A percentile compares a stretch with the other conserved stretches of the same genome.
Conservation (phyloP, 495 filamentous ascomycete genomes). For the Neurospora sublineolata region DNA sequence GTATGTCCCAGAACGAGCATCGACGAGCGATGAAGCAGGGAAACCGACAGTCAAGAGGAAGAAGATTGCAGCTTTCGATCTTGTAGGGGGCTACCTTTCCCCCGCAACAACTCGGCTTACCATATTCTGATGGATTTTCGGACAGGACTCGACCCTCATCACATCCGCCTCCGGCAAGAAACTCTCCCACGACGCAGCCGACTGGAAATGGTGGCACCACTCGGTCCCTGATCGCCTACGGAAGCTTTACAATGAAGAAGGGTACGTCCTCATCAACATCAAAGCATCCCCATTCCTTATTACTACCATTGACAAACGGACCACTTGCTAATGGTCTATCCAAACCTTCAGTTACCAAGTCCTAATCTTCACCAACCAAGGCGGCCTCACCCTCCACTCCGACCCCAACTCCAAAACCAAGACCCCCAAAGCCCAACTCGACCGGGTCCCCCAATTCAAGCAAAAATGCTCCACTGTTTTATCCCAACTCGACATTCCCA, state of each 20-base stretch:
- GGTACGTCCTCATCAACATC: constrained; percentile 32
- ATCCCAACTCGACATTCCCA: constrained; percentile 59
- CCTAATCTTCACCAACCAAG: constrained; percentile 81
- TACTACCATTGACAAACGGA: neutral
- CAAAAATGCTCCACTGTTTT: constrained; percentile 60
- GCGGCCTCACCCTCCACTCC: constrained; percentile 62
- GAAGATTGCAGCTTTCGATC: constrained; percentile 83
- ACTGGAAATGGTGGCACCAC: constrained; percentile 94
- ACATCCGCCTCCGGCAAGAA: constrained; percentile 66
- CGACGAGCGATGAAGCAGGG: constrained; percentile 9
- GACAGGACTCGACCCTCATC: constrained; percentile 80
- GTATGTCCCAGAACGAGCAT: constrained; percentile 37
- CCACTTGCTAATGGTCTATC: neutral
- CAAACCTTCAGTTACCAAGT: constrained; percentile 52
- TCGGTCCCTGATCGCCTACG: constrained; percentile 54
- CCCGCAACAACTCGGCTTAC: neutral
- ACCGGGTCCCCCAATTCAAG: constrained; percentile 65
- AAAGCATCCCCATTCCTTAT: constrained; percentile 5
- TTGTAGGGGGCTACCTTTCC: constrained; percentile 40
- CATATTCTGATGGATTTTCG: neutral
- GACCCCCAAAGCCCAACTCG: constrained; percentile 46
- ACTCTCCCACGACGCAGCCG: constrained; percentile 54
- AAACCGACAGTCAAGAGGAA: constrained; percentile 23
- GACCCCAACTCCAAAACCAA: constrained; percentile 50
- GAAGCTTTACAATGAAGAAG: constrained; percentile 52